Conservation (phyloP, 176 grass and related monocot genomes). For the Musa itinerans region DNA sequence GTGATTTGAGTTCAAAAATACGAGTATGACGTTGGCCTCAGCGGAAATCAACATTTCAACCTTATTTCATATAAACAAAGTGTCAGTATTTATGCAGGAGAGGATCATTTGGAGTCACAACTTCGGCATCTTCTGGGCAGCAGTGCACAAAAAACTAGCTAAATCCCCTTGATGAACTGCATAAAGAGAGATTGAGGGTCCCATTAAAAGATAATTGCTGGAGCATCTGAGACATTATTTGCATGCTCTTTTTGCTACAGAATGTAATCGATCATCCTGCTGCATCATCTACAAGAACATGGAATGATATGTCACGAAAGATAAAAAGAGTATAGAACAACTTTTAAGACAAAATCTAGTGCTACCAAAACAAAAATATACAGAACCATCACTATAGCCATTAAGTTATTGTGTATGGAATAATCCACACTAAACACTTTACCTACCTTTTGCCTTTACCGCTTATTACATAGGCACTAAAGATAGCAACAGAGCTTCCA, state of each 20-base stretch:
- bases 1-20: neutral
- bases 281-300: neutral
- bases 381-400: neutral
- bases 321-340: neutral
- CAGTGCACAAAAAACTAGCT: neutral
- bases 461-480: neutral
- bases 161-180: neutral
- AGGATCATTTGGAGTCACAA: neutral
- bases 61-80: constrained; percentile 4
- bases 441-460: neutral
- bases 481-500: neutral
- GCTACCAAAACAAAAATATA: too few relatives aligned
- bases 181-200: neutral
- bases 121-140: constrained; percentile 3
- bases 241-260: neutral
- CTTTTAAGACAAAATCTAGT: neutral
- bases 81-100: neutral
- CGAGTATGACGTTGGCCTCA: neutral
- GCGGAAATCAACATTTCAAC: neutral
- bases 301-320: neutral
- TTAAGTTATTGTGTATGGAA: neutral
- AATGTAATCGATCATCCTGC: neutral
- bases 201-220: neutral
- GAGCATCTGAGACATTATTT: constrained; percentile 3
- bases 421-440: neutral